Evolutionary conservation across 164 flowering plant species (phyloP).

Genomic region (Houttuynia cordata): DNA sequence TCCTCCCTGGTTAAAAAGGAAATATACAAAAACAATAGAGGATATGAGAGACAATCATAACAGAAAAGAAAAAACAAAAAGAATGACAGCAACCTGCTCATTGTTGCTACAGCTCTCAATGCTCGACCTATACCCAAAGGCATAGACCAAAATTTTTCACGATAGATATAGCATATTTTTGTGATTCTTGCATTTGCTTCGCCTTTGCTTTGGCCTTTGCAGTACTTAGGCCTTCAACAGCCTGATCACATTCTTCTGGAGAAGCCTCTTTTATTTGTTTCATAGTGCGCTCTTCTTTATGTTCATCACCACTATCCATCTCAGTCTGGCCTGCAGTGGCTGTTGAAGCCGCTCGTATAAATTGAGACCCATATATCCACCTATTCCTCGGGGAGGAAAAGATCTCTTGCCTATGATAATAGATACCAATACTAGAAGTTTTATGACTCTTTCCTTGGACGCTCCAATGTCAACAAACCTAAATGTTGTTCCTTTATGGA

Average conservation of each 20-base stretch:
- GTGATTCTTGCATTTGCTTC: slow-evolving; percentile 48
- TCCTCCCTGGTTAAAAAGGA: slow-evolving; percentile 45
- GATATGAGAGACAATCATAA: not conserved
- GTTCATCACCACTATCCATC: slow-evolving; percentile 26
- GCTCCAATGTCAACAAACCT: slow-evolving; percentile 13
- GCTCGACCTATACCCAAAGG: slow-evolving; percentile 74
- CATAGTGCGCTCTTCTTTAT: slow-evolving; percentile 34
- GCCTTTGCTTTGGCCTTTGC: slow-evolving; percentile 79
- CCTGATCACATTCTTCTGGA: slow-evolving; percentile 91
- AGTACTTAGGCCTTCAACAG: slow-evolving; percentile 69
- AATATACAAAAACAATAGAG: not conserved
- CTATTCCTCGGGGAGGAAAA: slow-evolving; percentile 20
- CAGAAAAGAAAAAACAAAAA: not conserved
- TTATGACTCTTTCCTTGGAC: slow-evolving; percentile 12
- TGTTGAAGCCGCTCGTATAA: slow-evolving; percentile 34
- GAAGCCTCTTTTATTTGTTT: slow-evolving; percentile 64
- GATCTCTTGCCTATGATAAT: slow-evolving; percentile 19
- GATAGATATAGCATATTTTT: slow-evolving; percentile 27
- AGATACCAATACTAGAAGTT: slow-evolving; percentile 3
- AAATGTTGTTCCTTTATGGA: slow-evolving; percentile 15
- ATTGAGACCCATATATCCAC: slow-evolving; percentile 18
- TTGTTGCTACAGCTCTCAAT: slow-evolving; percentile 60
- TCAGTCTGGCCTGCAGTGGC: slow-evolving; percentile 56
- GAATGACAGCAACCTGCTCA: slow-evolving; percentile 51
- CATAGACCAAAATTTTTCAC: slow-evolving; percentile 34